phyloP scores from a whole-genome alignment of 371 early-diverging fungal genomes.

The Chytridiales sp. region DNA sequence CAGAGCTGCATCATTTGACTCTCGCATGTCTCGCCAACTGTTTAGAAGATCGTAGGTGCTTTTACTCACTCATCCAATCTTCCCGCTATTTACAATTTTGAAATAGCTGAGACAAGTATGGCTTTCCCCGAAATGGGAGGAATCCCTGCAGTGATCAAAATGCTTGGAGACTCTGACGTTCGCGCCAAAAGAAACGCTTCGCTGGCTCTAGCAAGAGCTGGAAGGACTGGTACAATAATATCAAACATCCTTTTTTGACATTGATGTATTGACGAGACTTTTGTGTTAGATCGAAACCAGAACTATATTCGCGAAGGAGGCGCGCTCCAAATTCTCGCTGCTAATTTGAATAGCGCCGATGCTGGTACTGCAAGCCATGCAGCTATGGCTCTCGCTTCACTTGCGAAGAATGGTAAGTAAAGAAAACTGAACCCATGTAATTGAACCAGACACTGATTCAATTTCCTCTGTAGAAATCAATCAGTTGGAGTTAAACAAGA shows the following conservation, averaged over 20 bases:
- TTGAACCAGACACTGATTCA: background rate
- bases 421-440: background rate
- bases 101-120: constrained; percentile 38
- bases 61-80: background rate
- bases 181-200: constrained; percentile 37
- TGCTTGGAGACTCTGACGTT: constrained; percentile 36
- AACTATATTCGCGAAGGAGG: constrained; percentile 42
- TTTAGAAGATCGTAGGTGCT: constrained; percentile 42
- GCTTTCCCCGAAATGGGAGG: constrained; percentile 39
- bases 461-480: constrained; percentile 34
- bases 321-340: constrained; percentile 29
- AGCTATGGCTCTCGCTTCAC: constrained; percentile 37
- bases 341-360: constrained; percentile 35
- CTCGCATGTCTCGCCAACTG: constrained; percentile 46
- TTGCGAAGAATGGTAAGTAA: constrained; percentile 41
- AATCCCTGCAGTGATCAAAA: constrained; percentile 33
- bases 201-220: constrained; percentile 33
- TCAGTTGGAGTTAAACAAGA: constrained; percentile 46
- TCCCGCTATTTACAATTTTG: background rate
- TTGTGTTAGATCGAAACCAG: constrained; percentile 48
- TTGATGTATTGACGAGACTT: constrained; percentile 4
- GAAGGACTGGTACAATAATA: constrained; percentile 16
- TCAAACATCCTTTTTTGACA: background rate
- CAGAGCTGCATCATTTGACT: constrained; percentile 43
- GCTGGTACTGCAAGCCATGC: constrained; percentile 31